phyloP scores from a whole-genome alignment of 768 basidiomycete species.

The Porpolomopsis calyptriformis region DNA sequence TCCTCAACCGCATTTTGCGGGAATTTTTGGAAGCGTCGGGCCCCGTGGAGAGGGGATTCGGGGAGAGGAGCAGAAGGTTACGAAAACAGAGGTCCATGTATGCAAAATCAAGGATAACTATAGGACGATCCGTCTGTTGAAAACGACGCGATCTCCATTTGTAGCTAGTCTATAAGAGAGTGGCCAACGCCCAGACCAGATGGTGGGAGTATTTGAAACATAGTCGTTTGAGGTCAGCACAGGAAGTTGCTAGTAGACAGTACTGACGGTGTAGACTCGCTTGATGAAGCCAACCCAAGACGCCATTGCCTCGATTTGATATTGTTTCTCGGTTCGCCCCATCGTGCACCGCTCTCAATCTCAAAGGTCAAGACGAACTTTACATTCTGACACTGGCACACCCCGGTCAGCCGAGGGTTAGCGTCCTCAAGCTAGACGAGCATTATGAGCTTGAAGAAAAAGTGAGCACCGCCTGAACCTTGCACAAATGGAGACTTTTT shows the following conservation, averaged over 20 bases:
- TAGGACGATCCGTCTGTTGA: too few relatives aligned
- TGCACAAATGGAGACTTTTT: conserved; percentile 5
- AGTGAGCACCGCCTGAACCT: conserved; percentile 20
- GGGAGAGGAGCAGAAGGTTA: background rate
- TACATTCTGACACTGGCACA: too few relatives aligned
- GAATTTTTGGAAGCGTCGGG: conserved; percentile 30
- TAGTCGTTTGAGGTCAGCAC: background rate
- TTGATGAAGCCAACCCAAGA: background rate
- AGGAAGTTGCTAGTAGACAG: background rate
- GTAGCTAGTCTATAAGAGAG: too few relatives aligned
- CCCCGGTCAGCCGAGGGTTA: too few relatives aligned
- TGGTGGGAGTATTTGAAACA: conserved; percentile 2
- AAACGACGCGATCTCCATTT: too few relatives aligned
- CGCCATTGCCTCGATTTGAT: background rate
- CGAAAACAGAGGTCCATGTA: too few relatives aligned
- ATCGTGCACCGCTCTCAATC: background rate
- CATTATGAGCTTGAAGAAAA: conserved; percentile 48
- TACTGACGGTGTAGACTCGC: background rate
- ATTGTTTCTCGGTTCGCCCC: too few relatives aligned
- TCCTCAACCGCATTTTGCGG: conserved; percentile 28
- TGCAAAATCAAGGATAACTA: too few relatives aligned
- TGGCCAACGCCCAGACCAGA: too few relatives aligned
- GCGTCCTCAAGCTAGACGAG: background rate
- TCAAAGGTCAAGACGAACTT: too few relatives aligned
- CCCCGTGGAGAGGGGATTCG: background rate